Conservation (phyloP, 768 basidiomycete genomes). For the Tremella mesenterica region DNA sequence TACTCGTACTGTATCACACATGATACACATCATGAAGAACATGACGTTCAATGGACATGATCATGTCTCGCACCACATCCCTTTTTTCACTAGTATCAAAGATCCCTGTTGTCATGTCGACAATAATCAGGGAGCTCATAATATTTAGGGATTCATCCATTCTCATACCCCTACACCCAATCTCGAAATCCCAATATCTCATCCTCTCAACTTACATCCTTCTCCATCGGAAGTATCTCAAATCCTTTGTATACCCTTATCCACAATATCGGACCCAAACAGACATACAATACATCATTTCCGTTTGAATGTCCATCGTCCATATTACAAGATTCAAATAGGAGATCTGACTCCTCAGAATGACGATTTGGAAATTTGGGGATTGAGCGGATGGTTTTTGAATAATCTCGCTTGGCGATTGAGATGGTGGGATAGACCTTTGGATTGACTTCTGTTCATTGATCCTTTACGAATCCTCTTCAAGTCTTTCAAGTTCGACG, state of each 20-base stretch:
- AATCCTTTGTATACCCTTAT: slow-evolving; percentile 31
- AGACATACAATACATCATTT: slow-evolving; percentile 24
- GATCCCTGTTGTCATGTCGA: too few relatives aligned
- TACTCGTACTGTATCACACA: neutral
- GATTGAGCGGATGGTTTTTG: slow-evolving; percentile 40
- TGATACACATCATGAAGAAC: neutral
- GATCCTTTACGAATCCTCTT: neutral
- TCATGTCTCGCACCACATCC: too few relatives aligned
- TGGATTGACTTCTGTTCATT: neutral
- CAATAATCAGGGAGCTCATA: too few relatives aligned
- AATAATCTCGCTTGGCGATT: slow-evolving; percentile 26
- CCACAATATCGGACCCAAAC: slow-evolving; percentile 4
- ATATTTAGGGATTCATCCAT: slow-evolving; percentile 23
- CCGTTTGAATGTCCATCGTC: slow-evolving; percentile 15
- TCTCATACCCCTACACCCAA: slow-evolving; percentile 2
- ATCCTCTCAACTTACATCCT: slow-evolving; percentile 21
- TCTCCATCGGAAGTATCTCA: slow-evolving; percentile 33
- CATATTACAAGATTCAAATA: slow-evolving; percentile 25
- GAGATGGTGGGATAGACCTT: slow-evolving; percentile 20
- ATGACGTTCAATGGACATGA: too few relatives aligned
- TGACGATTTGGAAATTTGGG: slow-evolving; percentile 31
- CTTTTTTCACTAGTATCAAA: too few relatives aligned
- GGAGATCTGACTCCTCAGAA: slow-evolving; percentile 19
- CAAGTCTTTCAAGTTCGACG: neutral
- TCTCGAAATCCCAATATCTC: slow-evolving; percentile 10